These are phyloP conservation scores for Hericium rajendrae DNA, from an alignment of 768 basidiomycete species.

Conservation along the genomic window DNA sequence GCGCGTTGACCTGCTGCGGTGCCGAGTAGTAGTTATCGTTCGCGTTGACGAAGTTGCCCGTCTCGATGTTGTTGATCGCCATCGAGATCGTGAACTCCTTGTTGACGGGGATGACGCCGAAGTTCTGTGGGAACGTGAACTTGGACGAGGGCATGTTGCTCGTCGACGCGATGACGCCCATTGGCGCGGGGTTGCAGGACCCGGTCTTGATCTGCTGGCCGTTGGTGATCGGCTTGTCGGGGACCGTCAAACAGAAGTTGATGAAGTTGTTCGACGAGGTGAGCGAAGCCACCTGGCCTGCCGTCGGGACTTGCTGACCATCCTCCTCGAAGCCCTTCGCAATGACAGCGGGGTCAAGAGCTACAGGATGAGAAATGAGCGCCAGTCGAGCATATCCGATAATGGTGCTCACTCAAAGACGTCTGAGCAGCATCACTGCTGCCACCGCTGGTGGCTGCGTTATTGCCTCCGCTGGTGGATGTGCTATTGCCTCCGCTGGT, in stretches of 20 bases:
- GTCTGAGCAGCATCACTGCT: slow-evolving; percentile 7
- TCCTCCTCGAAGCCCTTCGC: slow-evolving; percentile 42
- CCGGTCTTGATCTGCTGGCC: slow-evolving; percentile 41
- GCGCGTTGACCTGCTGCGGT: slow-evolving; percentile 40
- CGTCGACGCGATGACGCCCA: slow-evolving; percentile 46
- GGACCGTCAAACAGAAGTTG: slow-evolving; percentile 47
- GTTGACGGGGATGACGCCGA: slow-evolving; percentile 34
- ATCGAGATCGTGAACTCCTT: slow-evolving; percentile 43
- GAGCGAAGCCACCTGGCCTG: slow-evolving; percentile 46
- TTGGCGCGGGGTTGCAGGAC: slow-evolving; percentile 52
- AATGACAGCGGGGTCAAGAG: slow-evolving; percentile 40
- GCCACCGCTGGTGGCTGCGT: slow-evolving; percentile 32
- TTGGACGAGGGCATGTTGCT: slow-evolving; percentile 46
- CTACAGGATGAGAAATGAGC: slow-evolving; percentile 5
- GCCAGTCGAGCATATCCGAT: neutral
- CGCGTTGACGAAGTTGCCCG: slow-evolving; percentile 53
- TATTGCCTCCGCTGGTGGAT: slow-evolving; percentile 24
- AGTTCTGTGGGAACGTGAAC: slow-evolving; percentile 41
- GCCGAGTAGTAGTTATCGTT: slow-evolving; percentile 40
- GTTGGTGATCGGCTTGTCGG: slow-evolving; percentile 46
- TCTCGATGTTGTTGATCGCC: slow-evolving; percentile 32
- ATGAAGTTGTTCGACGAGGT: slow-evolving; percentile 69
- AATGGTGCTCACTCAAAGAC: slow-evolving; percentile 25
- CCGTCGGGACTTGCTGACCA: slow-evolving; percentile 28
- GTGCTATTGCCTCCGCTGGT: slow-evolving; percentile 6